phyloP scores from a whole-genome alignment of 2,329 filamentous ascomycete species.

The Ascochyta rabiei region DNA sequence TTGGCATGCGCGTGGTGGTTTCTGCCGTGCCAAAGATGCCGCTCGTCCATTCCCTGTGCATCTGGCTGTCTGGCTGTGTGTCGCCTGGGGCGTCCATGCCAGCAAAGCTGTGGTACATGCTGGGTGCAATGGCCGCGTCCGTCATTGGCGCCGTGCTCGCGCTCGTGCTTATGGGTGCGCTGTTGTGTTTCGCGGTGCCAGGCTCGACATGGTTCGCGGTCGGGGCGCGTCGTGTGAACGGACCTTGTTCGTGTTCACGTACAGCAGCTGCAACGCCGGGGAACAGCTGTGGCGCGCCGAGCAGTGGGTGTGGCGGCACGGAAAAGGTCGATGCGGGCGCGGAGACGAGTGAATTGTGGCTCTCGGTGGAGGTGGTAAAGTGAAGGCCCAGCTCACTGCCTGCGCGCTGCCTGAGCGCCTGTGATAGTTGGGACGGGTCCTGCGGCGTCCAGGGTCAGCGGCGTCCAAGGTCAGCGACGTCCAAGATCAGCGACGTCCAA shows the following conservation, averaged over 20 bases:
- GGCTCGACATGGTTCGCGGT: constrained; percentile 39
- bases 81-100: constrained; percentile 50
- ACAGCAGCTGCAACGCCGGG: constrained; percentile 15
- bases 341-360: constrained; percentile 16
- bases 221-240: constrained; percentile 38
- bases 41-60: constrained; percentile 51
- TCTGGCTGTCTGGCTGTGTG: constrained; percentile 56
- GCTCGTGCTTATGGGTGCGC: constrained; percentile 33
- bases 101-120: constrained; percentile 48
- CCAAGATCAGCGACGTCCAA: constrained; percentile 24
- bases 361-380: constrained; percentile 36
- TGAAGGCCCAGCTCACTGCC: constrained; percentile 29
- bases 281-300: constrained; percentile 21
- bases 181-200: constrained; percentile 34
- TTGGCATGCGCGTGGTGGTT: constrained; percentile 9
- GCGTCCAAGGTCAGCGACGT: constrained; percentile 24
- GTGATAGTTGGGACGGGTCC: constrained; percentile 47
- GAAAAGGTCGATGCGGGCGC: constrained; percentile 16
- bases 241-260: constrained; percentile 22
- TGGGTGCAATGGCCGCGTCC: constrained; percentile 25
- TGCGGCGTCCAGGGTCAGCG: constrained; percentile 33
- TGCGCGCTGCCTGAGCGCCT: constrained; percentile 44
- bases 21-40: constrained; percentile 25
- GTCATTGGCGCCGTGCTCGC: constrained; percentile 22
- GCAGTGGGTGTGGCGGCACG: constrained; percentile 7